Percentiles rank a stretch among this genome's conserved stretches.
phyloP scores from a whole-genome alignment of 768 basidiomycete species.

The Hortiboletus flavorubellus region DNA sequence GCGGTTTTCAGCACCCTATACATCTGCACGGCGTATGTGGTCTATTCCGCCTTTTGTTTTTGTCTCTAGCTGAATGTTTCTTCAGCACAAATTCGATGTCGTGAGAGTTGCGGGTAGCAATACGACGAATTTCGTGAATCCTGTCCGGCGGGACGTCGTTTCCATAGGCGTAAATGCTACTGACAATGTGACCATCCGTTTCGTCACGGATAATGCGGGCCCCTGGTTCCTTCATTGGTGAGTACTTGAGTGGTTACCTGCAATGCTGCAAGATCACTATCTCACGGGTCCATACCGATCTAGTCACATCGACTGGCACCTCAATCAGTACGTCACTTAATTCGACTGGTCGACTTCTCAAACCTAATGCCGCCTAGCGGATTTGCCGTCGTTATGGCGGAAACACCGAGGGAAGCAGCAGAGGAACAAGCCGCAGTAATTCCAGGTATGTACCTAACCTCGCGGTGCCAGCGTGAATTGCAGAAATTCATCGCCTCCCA shows the following conservation, averaged over 20 bases:
- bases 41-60: neutral
- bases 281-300: neutral
- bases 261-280: neutral
- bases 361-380: constrained; percentile 17
- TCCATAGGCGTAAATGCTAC: constrained; percentile 23
- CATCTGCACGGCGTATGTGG: constrained; percentile 41
- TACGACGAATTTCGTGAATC: constrained; percentile 35
- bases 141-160: constrained; percentile 35
- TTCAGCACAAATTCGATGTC: constrained; percentile 37
- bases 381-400: constrained; percentile 31
- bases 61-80: neutral
- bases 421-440: constrained; percentile 7
- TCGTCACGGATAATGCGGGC: constrained; percentile 64
- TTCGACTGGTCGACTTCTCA: neutral
- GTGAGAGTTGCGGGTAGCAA: constrained; percentile 31
- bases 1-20: constrained; percentile 34
- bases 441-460: constrained; percentile 17
- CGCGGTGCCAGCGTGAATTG: too few species aligned
- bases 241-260: constrained; percentile 10
- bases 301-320: constrained; percentile 33
- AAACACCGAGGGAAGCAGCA: constrained; percentile 10
- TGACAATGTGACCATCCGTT: constrained; percentile 54
- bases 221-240: constrained; percentile 53
- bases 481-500: neutral
- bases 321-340: constrained; percentile 18